Conservation (phyloP, 441 rosid species). For the Eutrema salsugineum region DNA sequence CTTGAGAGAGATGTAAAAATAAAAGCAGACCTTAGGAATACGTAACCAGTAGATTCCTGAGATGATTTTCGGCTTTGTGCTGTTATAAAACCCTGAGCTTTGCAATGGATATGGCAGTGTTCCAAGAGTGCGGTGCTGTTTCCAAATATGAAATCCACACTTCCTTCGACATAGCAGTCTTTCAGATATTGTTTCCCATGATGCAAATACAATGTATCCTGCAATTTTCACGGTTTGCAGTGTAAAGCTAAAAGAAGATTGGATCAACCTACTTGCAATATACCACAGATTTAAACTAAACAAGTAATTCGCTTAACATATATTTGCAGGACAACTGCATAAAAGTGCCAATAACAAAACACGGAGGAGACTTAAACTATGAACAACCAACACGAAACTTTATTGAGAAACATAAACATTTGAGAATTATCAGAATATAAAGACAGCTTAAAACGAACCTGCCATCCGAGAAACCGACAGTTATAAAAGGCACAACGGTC, state of each 20-base stretch:
- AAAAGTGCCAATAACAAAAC: background rate
- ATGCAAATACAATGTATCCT: slow-evolving; percentile 95
- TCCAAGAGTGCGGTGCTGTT: slow-evolving; percentile 92
- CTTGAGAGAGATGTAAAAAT: background rate
- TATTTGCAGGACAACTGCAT: background rate
- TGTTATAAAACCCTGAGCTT: slow-evolving; percentile 77
- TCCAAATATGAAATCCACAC: slow-evolving; percentile 94
- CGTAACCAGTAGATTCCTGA: slow-evolving; percentile 89
- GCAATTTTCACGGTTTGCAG: slow-evolving; percentile 12
- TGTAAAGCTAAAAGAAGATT: background rate
- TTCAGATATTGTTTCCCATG: slow-evolving; percentile 86
- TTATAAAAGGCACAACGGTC: slow-evolving; percentile 94
- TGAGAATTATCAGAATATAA: background rate
- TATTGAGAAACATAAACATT: background rate
- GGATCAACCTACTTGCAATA: background rate
- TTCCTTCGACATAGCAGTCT: slow-evolving; percentile 91
- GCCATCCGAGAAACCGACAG: slow-evolving; percentile 98
- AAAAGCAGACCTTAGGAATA: slow-evolving; percentile 66
- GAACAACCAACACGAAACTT: background rate
- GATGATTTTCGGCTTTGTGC: slow-evolving; percentile 97
- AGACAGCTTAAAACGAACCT: slow-evolving; percentile 44
- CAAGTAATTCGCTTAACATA: background rate
- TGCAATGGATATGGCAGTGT: slow-evolving; percentile 97
- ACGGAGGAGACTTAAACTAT: background rate
- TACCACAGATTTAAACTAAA: background rate